Evolutionary conservation across 2,329 filamentous ascomycete species (phyloP), one percentile per base, ranked within the genome.

Genomic region (Ceratocystis variospora): DNA sequence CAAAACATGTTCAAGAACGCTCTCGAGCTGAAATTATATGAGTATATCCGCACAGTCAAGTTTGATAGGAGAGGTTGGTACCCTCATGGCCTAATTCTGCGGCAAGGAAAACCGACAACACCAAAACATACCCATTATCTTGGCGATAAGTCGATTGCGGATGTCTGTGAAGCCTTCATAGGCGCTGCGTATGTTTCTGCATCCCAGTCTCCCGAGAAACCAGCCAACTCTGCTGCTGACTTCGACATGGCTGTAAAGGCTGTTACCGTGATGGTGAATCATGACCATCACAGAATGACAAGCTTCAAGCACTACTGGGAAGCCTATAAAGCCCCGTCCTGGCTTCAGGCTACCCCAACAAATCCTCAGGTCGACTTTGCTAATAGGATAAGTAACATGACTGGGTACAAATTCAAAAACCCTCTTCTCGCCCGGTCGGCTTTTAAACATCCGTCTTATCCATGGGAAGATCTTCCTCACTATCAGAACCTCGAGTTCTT

Each of bases 401-500:
- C 80, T 59, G 81, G 80, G 0, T 84, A 87, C 70, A 73, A 72
- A 8, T 99, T 99, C 78, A 81, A 79, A 1, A 85, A 88, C 69
- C 88, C 92, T 5, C 83, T 86, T 1, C 79, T 97, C 0, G 79
- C 96, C 0, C 83, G 89, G 5, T 95, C 89, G 2, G 92, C 91
- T 0, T 96, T 97, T 74, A 87, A 87, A 37, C 94, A 97, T 72
- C 87, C 92, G 0, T 96, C 92, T 0, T 89, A 90, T 71, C 86
- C 89, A 4, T 68, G 45, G 77, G 89, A 93, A 68, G 81, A 83
- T n/a, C 81, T 96, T 0, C 93, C 92, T 0, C 87, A 84, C 72
- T 96, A 97, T 72, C 91, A 99, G 72, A 85, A 92, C 1, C 82
- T 97, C 0, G 93, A 97, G 71, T 97, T 97, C 70, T 77, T 97